Evolutionary conservation across 805 yeast genomes (phyloP).

Genomic region (Schizosaccharomyces lindneri): DNA sequence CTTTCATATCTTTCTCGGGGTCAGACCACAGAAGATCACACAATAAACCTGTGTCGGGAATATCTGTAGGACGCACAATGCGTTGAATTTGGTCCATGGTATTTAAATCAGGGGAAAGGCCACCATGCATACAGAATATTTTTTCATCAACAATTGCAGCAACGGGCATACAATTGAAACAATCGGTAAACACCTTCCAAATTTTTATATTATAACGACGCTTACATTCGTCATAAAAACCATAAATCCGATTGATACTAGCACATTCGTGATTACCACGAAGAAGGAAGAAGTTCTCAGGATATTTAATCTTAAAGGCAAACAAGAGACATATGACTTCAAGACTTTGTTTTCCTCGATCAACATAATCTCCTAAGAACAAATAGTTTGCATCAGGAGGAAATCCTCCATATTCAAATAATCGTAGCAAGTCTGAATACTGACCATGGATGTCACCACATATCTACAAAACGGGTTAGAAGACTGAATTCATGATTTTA

Average conservation of each 20-base stretch:
- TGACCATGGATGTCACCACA: slow-evolving; percentile 76
- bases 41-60: slow-evolving; percentile 82
- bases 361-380: slow-evolving; percentile 91
- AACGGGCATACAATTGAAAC: slow-evolving; percentile 93
- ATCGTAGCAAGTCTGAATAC: slow-evolving; percentile 80
- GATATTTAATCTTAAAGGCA: slow-evolving; percentile 93
- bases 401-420: slow-evolving; percentile 94
- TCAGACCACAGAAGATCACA: slow-evolving; percentile 96
- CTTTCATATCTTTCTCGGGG: slow-evolving; percentile 93
- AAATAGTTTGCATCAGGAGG: slow-evolving; percentile 96
- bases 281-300: slow-evolving; percentile 86
- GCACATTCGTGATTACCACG: slow-evolving; percentile 99
- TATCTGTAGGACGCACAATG: slow-evolving; percentile 95
- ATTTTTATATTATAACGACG: slow-evolving; percentile 93
- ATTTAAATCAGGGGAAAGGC: slow-evolving; percentile 87
- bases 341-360: slow-evolving; percentile 90
- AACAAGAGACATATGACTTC: slow-evolving; percentile 84
- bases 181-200: slow-evolving; percentile 96
- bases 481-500: too few species aligned
- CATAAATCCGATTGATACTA: slow-evolving; percentile 88
- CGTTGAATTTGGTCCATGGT: slow-evolving; percentile 97
- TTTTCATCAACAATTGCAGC: slow-evolving; percentile 96
- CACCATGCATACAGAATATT: slow-evolving; percentile 98
- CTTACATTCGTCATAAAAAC: slow-evolving; percentile 89
- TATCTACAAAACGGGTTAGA: background rate